These are phyloP conservation scores for Diutina rugosa DNA, from an alignment of 1,139 yeast genomes.

Conservation along the genomic window DNA sequence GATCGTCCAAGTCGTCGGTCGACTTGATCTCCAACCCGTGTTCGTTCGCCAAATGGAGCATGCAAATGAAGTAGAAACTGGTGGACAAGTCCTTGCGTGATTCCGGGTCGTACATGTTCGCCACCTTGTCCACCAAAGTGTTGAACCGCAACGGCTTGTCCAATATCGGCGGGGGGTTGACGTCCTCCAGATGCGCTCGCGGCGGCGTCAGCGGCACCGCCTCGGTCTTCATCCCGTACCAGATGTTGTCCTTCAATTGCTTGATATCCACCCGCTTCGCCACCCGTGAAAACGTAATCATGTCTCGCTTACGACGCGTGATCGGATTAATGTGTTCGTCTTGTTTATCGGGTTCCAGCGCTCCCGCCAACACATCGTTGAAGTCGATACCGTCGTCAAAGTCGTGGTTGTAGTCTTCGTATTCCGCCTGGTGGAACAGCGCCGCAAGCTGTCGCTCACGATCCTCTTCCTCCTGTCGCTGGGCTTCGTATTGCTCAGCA, in stretches of 20 bases:
- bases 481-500: constrained; percentile 51
- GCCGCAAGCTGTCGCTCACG: constrained; percentile 24
- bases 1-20: constrained; percentile 43
- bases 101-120: constrained; percentile 38
- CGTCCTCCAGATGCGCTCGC: background rate
- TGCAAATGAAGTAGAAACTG: constrained; percentile 76
- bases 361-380: constrained; percentile 27
- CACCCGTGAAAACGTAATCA: constrained; percentile 47
- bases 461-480: constrained; percentile 18
- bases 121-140: constrained; percentile 33
- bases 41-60: constrained; percentile 81
- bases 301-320: background rate
- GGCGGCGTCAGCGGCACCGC: constrained; percentile 2
- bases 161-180: background rate
- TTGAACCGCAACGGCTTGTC: constrained; percentile 22
- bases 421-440: constrained; percentile 33
- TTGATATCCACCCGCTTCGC: constrained; percentile 83
- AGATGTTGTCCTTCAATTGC: constrained; percentile 66
- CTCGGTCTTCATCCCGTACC: constrained; percentile 41
- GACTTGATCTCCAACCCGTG: constrained; percentile 59
- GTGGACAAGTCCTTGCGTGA: constrained; percentile 55
- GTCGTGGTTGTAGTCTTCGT: constrained; percentile 24
- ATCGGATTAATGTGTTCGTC: constrained; percentile 30
- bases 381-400: constrained; percentile 28
- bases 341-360: constrained; percentile 9